These are phyloP conservation scores for Buddleja alternifolia DNA, from an alignment of 257 asterid species.

Conservation along the genomic window DNA sequence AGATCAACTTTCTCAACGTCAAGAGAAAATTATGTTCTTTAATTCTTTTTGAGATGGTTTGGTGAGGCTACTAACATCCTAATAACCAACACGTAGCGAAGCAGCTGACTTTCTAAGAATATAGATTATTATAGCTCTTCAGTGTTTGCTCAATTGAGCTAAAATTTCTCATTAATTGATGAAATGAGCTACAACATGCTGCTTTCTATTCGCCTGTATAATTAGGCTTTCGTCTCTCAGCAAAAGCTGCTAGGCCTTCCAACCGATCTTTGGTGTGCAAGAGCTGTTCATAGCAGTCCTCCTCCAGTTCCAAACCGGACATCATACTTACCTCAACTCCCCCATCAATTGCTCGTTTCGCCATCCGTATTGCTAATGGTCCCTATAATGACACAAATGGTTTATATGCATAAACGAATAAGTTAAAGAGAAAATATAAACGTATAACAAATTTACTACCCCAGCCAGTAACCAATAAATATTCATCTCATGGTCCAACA, in stretches of 20 bases:
- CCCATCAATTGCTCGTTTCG: conserved; percentile 77
- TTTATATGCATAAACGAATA: conserved; percentile 2
- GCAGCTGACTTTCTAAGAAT: too few relatives aligned
- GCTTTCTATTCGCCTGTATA: conserved; percentile 65
- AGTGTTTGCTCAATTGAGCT: too few relatives aligned
- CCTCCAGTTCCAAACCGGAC: conserved; percentile 73
- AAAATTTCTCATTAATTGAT: neutral
- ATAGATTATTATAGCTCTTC: too few relatives aligned
- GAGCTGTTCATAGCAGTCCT: conserved; percentile 70
- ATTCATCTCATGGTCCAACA: too few relatives aligned
- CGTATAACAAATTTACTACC: too few relatives aligned
- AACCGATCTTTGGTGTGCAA: conserved; percentile 80
- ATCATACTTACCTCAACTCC: conserved; percentile 63
- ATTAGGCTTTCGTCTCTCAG: conserved; percentile 80
- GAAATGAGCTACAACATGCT: neutral
- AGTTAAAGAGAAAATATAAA: too few relatives aligned
- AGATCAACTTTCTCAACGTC: too few relatives aligned
- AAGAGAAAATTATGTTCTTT: too few relatives aligned
- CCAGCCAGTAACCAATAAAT: too few relatives aligned
- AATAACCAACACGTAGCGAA: too few relatives aligned
- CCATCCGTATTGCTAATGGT: conserved; percentile 88
- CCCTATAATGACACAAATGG: conserved; percentile 58
- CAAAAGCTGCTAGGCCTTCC: conserved; percentile 93
- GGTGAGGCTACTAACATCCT: too few relatives aligned
- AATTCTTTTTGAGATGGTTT: too few relatives aligned